Conservation (phyloP, 2,329 filamentous ascomycete species). For the Botrytis porri region DNA sequence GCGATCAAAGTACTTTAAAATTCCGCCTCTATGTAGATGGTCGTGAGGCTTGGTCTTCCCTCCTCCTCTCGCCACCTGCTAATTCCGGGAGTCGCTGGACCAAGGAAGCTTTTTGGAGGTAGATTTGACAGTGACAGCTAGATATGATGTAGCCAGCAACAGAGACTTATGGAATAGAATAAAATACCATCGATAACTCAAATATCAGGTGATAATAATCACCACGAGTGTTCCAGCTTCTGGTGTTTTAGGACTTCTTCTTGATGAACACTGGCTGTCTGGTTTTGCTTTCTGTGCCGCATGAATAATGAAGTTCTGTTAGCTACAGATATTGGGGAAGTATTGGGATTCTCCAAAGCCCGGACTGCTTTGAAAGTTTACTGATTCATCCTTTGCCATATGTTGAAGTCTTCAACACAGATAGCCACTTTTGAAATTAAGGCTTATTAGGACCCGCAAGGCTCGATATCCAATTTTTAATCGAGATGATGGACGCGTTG, state of each 20-base stretch:
- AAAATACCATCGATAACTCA: neutral
- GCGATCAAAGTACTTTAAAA: slow-evolving; percentile 68
- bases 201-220: neutral
- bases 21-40: slow-evolving; percentile 85
- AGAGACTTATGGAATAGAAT: neutral
- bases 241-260: neutral
- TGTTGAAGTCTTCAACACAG: neutral
- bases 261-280: neutral
- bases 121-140: neutral
- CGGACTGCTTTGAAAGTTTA: no score
- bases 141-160: neutral
- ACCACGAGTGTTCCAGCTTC: neutral
- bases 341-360: neutral
- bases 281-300: neutral
- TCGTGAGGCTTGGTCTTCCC: slow-evolving; percentile 69
- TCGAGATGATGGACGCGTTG: neutral
- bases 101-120: slow-evolving; percentile 38
- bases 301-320: neutral
- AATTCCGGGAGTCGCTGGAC: slow-evolving; percentile 30
- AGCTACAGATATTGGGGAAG: neutral
- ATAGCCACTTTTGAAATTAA: neutral
- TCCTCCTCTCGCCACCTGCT: slow-evolving; percentile 48
- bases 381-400: neutral
- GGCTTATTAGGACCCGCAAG: neutral
- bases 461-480: neutral